Base-by-base conservation (phyloP, 345 rosid species). In the Populus pruinosa region DNA sequence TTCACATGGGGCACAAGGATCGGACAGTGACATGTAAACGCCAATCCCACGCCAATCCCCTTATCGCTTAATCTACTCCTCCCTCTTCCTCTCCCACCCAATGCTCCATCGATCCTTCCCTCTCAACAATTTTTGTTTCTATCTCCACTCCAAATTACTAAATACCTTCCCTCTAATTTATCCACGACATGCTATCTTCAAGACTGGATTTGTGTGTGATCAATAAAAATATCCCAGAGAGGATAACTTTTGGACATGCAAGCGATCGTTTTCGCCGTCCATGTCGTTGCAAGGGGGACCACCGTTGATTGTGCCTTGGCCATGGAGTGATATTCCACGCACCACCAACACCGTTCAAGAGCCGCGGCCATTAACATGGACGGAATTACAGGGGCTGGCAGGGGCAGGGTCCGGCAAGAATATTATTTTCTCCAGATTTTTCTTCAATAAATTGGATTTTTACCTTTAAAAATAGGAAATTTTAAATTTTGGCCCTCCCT, bases 1-100 rank as follows among this genome's bases (percentile, higher is more conserved):
- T 64, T 65, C 84, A 56, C 66, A 39, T 41, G 82, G 53, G 53
- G 53, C 41, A 38, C 13, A 2, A 13, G 67, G 56, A 63, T 20
- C 8, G 70, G 89, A 86, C 78, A 82, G 44, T 53, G 87, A 84
- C 77, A 38, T 71, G 76, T 2, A 69, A 84, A 83, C 76, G 44
- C 85, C 82, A 36, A 80, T 75, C 86, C 84, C 78, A 84, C 83
- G 88, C 85, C 85, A 81, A 77, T 84, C 77, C 67, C 76, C 88
- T 86, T 79, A 79, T 89, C 85, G 74, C 76, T 75, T 81, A 83
- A 39, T 2, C 29, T 68, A 21, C 44, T 14, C 2, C 44, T 14
- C 2, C 31, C 27, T 35, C 27, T 25, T 56, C 36, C 71, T 74
- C 77, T 69, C 64, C 55, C 70, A 14, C 66, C 38, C 71, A 27